Conservation (phyloP, 495 filamentous ascomycete species). For the Lentithecium fluviatile region DNA sequence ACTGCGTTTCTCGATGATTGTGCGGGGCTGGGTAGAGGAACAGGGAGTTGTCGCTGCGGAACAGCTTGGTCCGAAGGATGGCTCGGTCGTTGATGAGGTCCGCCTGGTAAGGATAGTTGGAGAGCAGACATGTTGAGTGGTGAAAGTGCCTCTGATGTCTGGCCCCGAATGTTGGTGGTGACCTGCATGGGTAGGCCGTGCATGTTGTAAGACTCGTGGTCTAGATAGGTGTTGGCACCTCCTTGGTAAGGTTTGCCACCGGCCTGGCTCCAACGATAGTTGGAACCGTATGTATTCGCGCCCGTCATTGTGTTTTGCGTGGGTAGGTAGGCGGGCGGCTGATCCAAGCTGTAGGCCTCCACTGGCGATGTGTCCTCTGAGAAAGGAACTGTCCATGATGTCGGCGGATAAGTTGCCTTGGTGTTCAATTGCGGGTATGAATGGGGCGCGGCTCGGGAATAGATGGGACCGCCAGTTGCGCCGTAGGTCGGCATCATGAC, state of each 20-base stretch:
- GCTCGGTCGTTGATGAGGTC: background rate
- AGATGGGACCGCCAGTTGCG: background rate
- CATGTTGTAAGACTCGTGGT: constrained; percentile 11
- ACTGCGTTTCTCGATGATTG: constrained; percentile 10
- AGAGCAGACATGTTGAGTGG: constrained; percentile 41
- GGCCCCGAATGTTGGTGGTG: constrained; percentile 15
- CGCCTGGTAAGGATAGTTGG: constrained; percentile 20
- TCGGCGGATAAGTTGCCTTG: constrained; percentile 9
- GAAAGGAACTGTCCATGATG: constrained; percentile 21
- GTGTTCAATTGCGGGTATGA: constrained; percentile 20
- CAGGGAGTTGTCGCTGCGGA: constrained; percentile 28
- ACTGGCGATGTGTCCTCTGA: constrained; percentile 32
- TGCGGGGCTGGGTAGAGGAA: constrained; percentile 26
- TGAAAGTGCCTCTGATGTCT: constrained; percentile 31
- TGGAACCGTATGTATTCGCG: constrained; percentile 12
- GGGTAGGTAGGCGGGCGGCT: constrained; percentile 8
- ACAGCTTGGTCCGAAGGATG: background rate
- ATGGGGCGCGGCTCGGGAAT: background rate
- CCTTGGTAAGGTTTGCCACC: constrained; percentile 6
- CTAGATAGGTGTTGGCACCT: constrained; percentile 6
- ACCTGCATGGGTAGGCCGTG: constrained; percentile 12
- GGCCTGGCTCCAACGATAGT: constrained; percentile 14
- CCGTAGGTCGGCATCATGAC: constrained; percentile 27
- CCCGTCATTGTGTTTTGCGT: constrained; percentile 10
- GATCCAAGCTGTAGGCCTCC: constrained; percentile 23